These are phyloP conservation scores for Salisapilia sapeloensis DNA, from an alignment of 352 stramenopile species.

Conservation along the genomic window DNA sequence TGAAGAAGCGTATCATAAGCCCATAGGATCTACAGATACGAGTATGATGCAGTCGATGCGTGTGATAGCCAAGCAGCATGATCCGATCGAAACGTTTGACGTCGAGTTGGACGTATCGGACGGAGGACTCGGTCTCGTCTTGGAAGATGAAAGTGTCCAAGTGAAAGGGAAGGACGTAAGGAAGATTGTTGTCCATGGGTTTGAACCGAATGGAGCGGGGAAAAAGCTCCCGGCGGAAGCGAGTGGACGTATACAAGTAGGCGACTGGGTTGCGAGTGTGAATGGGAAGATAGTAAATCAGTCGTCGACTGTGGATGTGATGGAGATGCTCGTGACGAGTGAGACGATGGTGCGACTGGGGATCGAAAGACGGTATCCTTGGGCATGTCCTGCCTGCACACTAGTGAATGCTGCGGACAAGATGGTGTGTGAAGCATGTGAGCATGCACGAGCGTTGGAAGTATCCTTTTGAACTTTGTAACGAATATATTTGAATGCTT, in stretches of 20 bases:
- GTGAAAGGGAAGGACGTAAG: conserved; percentile 3
- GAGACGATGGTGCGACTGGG: conserved; percentile 44
- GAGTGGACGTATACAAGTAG: conserved; percentile 37
- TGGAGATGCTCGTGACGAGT: conserved; percentile 54
- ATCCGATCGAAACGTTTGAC: conserved; percentile 22
- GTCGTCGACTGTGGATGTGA: conserved; percentile 27
- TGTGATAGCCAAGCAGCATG: conserved; percentile 4
- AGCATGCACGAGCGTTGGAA: too few species aligned
- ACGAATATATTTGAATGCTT: too few species aligned
- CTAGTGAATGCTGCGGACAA: conserved; percentile 29
- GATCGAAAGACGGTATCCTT: conserved; percentile 40
- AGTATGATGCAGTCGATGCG: not conserved
- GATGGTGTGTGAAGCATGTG: conserved; percentile 31
- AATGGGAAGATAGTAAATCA: conserved; percentile 24
- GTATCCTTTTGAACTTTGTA: too few species aligned
- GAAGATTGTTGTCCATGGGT: conserved; percentile 29
- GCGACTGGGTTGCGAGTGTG: conserved; percentile 45
- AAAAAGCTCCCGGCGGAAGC: conserved; percentile 49
- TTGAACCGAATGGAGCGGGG: conserved; percentile 44
- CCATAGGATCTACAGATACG: not conserved
- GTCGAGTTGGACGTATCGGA: conserved; percentile 44
- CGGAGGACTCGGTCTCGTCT: conserved; percentile 52
- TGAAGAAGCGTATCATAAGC: not conserved
- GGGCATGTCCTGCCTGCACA: conserved; percentile 59
- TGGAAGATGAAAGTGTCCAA: not conserved